Evolutionary conservation across 2,329 filamentous ascomycete genomes (phyloP), one percentile per base, ranked within the genome.

Genomic region (Cladophialophora carrionii): DNA sequence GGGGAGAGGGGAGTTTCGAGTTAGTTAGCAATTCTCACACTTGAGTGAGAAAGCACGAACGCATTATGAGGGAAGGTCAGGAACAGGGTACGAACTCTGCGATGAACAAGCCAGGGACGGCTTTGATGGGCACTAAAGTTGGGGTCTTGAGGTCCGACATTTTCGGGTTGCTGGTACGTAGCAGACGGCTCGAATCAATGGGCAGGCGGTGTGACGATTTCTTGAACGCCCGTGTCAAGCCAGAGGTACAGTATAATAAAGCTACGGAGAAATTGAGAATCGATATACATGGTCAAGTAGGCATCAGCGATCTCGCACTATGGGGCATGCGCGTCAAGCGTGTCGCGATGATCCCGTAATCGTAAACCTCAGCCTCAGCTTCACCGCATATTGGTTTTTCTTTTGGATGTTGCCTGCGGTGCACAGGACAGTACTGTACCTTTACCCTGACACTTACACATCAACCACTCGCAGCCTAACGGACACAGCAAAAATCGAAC

Each of bases 61-160:
- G 22, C 34, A 37, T 37, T 3, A 17, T n/a, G 17, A 31, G 5
- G 12, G 24, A n/a, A 3, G 6, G 7, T 32, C 26, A 9, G n/a
- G 20, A 24, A 29, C 3, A 29, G 26, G 26, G 26, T 7, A 62
- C 65, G 17, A 57, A 70, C 68, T 70, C 68, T 12, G 67, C 65
- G n/a, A 70, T 65, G 46, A 65, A 70, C 9, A 69, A 46, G 8
- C 67, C 64, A 5, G 65, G 61, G 22, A 63, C 54, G 20, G 24
- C 54, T 43, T 31, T 57, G 46, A 70, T 64, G 6, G 57, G 48
- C 32, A 54, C 51, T n/a, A 61, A 29, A 9, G 34, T 32, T 10
- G 59, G 52, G 6, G 31, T 20, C 51, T 46, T 43, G 8, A 57
- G n/a, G 6, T 37, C 20, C 8, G 20, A 29, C 37, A 46, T 58